phyloP scores from a whole-genome alignment of 2,329 filamentous ascomycete genomes.

The Huntiella savannae region DNA sequence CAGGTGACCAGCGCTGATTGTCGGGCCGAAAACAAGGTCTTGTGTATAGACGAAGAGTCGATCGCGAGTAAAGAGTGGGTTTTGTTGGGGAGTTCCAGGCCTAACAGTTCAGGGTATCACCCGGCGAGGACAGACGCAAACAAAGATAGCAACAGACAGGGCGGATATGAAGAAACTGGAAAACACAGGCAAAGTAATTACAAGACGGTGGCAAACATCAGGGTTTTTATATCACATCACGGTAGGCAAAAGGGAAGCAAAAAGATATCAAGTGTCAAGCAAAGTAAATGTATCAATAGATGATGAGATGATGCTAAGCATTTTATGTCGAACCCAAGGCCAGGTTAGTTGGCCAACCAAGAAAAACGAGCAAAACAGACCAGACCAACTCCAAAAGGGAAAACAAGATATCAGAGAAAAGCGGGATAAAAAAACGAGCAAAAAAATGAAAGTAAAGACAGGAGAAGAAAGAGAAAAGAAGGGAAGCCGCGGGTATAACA shows the following conservation, averaged over 20 bases:
- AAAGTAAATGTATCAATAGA: no score
- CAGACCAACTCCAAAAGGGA: neutral
- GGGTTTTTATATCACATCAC: neutral
- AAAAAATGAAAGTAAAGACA: neutral
- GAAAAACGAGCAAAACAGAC: neutral
- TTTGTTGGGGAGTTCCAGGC: no score
- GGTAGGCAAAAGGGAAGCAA: neutral
- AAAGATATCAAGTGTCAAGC: no score
- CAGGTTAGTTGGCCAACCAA: neutral
- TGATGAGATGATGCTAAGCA: no score
- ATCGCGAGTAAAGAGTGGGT: no score
- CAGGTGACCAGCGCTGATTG: no score
- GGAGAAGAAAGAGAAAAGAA: neutral
- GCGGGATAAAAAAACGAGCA: neutral
- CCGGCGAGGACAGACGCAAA: neutral
- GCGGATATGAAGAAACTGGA: neutral
- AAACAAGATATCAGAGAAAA: neutral
- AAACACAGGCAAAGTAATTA: neutral
- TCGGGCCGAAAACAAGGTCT: no score
- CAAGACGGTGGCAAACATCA: neutral
- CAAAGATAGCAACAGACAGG: neutral
- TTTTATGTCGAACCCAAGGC: no score
- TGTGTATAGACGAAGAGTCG: no score
- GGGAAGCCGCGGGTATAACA: constrained; percentile 1
- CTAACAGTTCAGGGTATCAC: no score